phyloP scores from a whole-genome alignment of 306 rosid species.

The Arachis stenosperma region DNA sequence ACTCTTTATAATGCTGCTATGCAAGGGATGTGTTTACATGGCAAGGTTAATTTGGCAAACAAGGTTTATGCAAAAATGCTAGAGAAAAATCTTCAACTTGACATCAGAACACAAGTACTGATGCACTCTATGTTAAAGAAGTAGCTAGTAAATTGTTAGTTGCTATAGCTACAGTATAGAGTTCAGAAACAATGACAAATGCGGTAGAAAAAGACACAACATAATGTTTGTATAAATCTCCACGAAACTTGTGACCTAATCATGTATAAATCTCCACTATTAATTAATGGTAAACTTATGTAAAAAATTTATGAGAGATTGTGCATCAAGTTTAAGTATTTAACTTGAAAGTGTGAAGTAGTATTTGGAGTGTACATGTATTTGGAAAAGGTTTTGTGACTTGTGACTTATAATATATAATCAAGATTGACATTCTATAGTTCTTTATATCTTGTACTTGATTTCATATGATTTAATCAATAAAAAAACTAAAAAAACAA shows the following conservation, averaged over 20 bases:
- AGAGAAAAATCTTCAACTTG: slow-evolving; percentile 57
- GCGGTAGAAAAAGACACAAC: too few species aligned
- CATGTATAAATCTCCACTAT: too few species aligned
- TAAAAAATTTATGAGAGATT: too few species aligned
- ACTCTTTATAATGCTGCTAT: slow-evolving; percentile 72
- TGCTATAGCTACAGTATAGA: slow-evolving; percentile 32
- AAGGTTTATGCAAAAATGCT: slow-evolving; percentile 67
- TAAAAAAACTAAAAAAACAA: background rate
- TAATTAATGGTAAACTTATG: too few species aligned
- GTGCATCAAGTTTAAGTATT: background rate
- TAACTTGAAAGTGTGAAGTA: slow-evolving; percentile 7
- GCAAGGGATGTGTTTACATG: slow-evolving; percentile 79
- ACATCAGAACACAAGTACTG: slow-evolving; percentile 75
- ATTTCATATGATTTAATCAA: slow-evolving; percentile 31
- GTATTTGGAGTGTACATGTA: slow-evolving; percentile 22
- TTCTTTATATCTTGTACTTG: background rate
- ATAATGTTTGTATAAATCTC: background rate
- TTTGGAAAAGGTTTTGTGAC: slow-evolving; percentile 23
- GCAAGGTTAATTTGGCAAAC: slow-evolving; percentile 62
- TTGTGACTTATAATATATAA: background rate
- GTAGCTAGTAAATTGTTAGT: slow-evolving; percentile 27
- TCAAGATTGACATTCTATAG: too few species aligned
- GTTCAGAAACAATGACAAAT: slow-evolving; percentile 30
- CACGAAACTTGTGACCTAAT: too few species aligned
- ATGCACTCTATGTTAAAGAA: slow-evolving; percentile 53